phyloP scores from a whole-genome alignment of 345 rosid genomes.

The Acer yangbiense region DNA sequence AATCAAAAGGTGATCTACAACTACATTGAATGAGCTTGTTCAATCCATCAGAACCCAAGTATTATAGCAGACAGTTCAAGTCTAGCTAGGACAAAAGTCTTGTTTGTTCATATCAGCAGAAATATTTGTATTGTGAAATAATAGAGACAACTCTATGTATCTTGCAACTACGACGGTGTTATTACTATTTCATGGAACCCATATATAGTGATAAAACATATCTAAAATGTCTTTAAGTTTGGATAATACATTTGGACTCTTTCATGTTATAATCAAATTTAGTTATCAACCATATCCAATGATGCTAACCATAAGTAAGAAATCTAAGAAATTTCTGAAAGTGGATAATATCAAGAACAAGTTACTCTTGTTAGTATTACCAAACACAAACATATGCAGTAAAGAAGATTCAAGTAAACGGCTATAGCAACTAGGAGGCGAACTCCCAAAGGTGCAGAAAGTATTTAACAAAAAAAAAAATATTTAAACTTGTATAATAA shows the following conservation, averaged over 20 bases:
- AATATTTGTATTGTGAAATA: neutral
- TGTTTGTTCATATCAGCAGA: neutral
- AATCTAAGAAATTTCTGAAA: neutral
- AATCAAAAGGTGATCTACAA: neutral
- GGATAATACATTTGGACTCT: neutral
- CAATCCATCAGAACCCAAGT: neutral
- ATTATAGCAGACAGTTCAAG: neutral
- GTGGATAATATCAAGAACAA: neutral
- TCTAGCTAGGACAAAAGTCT: neutral
- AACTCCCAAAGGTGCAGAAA: neutral
- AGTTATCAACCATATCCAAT: neutral
- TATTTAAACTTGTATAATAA: neutral
- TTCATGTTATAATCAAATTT: neutral
- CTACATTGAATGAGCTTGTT: neutral
- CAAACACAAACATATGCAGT: neutral
- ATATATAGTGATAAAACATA: neutral
- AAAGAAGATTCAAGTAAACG: neutral
- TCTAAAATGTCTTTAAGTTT: neutral
- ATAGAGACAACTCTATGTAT: neutral
- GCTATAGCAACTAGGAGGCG: neutral
- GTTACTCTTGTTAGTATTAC: neutral
- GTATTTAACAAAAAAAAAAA: neutral
- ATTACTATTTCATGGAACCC: neutral
- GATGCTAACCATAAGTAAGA: neutral
- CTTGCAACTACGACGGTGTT: neutral